phyloP scores from a whole-genome alignment of 2,329 filamentous ascomycete species.

The Trichophyton benhamiae region DNA sequence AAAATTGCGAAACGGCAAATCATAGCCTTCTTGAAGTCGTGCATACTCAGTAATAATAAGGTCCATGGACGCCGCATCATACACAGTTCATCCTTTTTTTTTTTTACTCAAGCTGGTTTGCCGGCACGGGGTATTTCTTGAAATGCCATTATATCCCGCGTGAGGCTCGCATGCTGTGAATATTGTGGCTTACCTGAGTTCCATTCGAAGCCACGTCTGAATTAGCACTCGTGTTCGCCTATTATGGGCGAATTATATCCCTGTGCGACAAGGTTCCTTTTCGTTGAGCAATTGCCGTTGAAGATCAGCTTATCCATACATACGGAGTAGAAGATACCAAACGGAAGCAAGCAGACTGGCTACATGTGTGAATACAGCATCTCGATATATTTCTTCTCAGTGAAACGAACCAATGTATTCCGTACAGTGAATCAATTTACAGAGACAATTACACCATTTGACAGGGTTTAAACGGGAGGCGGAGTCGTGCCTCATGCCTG shows the following conservation, averaged over 20 bases:
- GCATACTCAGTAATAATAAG: background rate
- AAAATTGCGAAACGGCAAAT: background rate
- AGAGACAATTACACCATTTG: too few relatives aligned
- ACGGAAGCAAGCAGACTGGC: background rate
- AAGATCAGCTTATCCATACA: background rate
- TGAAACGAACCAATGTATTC: too few relatives aligned
- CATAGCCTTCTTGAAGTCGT: background rate
- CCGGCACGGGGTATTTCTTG: background rate
- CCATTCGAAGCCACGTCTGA: background rate
- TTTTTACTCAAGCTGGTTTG: background rate
- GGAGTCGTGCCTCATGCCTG: background rate
- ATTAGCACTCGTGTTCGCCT: background rate
- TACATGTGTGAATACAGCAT: background rate
- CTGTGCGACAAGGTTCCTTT: background rate
- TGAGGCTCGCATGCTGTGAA: background rate
- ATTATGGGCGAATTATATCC: background rate
- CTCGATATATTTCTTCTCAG: too few relatives aligned
- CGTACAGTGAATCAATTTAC: too few relatives aligned
- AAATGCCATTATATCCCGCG: background rate
- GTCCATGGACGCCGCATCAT: background rate
- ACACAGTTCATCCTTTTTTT: background rate
- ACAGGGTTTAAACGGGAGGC: too few relatives aligned
- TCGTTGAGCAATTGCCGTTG: background rate
- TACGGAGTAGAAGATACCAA: background rate
- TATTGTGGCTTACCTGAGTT: background rate